phyloP scores from a whole-genome alignment of 2,329 filamentous ascomycete genomes.

The Verticillium isaacii region DNA sequence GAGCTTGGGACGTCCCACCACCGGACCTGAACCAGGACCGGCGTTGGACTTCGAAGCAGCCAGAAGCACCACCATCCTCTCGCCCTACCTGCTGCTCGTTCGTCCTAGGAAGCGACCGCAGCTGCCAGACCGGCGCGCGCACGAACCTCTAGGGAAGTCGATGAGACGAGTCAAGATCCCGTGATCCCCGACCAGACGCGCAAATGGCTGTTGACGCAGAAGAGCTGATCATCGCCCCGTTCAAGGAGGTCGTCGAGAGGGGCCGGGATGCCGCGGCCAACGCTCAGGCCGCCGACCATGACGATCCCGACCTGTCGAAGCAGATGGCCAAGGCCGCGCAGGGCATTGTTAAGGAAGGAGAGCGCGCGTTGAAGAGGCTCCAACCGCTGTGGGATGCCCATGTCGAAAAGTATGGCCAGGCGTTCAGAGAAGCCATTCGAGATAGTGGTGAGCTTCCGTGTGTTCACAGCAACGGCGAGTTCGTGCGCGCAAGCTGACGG shows the following conservation, averaged over 20 bases:
- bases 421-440: conserved; percentile 28
- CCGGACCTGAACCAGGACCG: background rate
- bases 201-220: conserved; percentile 11
- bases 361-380: conserved; percentile 29
- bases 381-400: conserved; percentile 31
- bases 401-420: conserved; percentile 28
- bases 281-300: conserved; percentile 19
- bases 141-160: background rate
- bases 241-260: conserved; percentile 31
- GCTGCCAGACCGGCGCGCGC: background rate
- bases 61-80: background rate
- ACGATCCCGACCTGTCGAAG: conserved; percentile 16
- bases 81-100: background rate
- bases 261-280: conserved; percentile 30
- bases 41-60: background rate
- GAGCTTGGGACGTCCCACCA: background rate
- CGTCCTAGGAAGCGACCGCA: background rate
- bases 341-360: conserved; percentile 28
- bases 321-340: conserved; percentile 28
- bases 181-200: background rate
- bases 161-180: background rate
- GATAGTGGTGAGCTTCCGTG: conserved; percentile 24
- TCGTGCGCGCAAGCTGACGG: background rate
- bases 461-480: background rate
- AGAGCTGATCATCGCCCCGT: conserved; percentile 20